Evolutionary conservation across 164 flowering plant species (phyloP).

Genomic region (Vitis cinerea): DNA sequence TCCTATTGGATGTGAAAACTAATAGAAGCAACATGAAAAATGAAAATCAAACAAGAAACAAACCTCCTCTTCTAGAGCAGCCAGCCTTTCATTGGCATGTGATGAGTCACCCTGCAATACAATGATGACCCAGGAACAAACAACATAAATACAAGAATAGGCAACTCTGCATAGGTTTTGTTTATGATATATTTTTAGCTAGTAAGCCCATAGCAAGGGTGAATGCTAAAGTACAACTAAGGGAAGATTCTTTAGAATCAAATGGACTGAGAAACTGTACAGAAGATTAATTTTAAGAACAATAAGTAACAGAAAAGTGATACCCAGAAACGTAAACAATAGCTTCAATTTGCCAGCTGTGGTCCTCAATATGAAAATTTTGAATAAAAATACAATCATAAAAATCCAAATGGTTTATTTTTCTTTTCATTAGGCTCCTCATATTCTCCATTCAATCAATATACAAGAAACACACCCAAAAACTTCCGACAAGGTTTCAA

Average conservation of each 20-base stretch:
- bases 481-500: too few species aligned
- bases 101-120: conserved; percentile 38
- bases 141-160: neutral
- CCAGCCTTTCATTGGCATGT: conserved; percentile 36
- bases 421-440: too few species aligned
- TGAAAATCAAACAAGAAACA: neutral
- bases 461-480: too few species aligned
- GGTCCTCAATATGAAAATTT: too few species aligned
- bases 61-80: conserved; percentile 64
- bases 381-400: too few species aligned
- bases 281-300: neutral
- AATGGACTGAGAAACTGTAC: neutral
- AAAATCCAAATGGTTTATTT: too few species aligned
- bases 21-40: neutral
- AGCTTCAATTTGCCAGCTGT: too few species aligned
- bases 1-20: neutral
- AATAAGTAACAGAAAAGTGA: neutral
- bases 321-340: neutral
- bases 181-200: neutral
- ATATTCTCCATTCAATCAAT: too few species aligned
- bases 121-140: neutral
- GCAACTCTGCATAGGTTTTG: neutral
- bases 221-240: neutral
- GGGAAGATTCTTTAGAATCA: neutral
- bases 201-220: neutral